Conservation (phyloP, 306 rosid genomes). For the Ochetophila trinervis region DNA sequence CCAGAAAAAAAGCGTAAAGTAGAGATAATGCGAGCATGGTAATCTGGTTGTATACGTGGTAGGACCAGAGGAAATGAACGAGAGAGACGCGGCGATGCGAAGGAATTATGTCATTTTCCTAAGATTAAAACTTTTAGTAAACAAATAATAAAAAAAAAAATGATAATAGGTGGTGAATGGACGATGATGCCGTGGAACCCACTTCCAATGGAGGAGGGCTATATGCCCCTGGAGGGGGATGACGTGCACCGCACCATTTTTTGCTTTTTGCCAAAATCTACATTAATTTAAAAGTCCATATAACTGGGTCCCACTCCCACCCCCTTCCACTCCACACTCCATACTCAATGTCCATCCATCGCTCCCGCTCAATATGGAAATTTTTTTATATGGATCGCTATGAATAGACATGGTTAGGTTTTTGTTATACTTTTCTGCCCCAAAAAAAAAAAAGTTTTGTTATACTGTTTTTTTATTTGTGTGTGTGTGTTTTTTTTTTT, state of each 20-base stretch:
- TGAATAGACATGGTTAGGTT: too few species aligned
- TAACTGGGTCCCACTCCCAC: slow-evolving; percentile 12
- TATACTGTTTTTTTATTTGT: too few species aligned
- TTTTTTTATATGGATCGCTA: too few species aligned
- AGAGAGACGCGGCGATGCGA: slow-evolving; percentile 39
- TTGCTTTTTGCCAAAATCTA: slow-evolving; percentile 10
- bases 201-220: slow-evolving; percentile 46
- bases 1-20: not conserved
- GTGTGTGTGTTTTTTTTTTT: too few species aligned
- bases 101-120: slow-evolving; percentile 21
- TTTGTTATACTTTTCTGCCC: too few species aligned
- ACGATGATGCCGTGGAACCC: slow-evolving; percentile 62
- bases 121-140: not conserved
- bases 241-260: slow-evolving; percentile 54
- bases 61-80: slow-evolving; percentile 5
- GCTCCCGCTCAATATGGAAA: too few species aligned
- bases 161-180: slow-evolving; percentile 10
- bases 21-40: not conserved
- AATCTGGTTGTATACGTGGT: not conserved
- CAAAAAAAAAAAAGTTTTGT: too few species aligned
- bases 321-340: slow-evolving; percentile 17
- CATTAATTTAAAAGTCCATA: not conserved
- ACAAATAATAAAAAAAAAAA: not conserved
- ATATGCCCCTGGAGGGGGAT: slow-evolving; percentile 23
- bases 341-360: slow-evolving; percentile 2